Base-by-base conservation (phyloP, 2,329 filamentous ascomycete genomes). In the Stachybotrys elegans region DNA sequence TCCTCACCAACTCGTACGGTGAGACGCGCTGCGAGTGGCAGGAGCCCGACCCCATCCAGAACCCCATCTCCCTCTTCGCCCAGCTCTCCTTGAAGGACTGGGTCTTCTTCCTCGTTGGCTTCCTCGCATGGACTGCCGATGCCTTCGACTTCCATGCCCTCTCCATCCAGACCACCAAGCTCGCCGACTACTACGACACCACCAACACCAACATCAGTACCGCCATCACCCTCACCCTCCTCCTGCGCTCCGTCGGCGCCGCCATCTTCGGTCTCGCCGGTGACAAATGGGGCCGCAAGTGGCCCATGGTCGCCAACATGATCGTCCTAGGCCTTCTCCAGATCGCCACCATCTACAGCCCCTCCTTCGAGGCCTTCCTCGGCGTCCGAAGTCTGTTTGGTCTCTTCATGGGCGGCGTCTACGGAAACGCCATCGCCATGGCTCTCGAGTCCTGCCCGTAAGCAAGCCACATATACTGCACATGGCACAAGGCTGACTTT, bases 111-210 rank as follows among this genome's bases (percentile, higher is more conserved):
- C 51, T 86, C 32, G 83, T 89, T 11, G 87, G 86, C 4, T 81
- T 91, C 58, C 64, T 76, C 25, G 83, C 86, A 14, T 92, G 88
- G 88, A 86, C 80, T 2, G 86, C 86, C 45, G 88, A 92, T 61
- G 86, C 87, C 4, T 92, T 91, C 60, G 87, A 90, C 63, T 92
- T 91, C 60, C 86, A 90, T 64, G 84, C 87, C 21, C 73, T 92
- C 8, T 86, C 83, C 5, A 87, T 92, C 51, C 86, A 90, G 61
- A 87, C 86, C 4, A 76, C 76, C 52, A 88, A 89, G 66, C 70
- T 91, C 20, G 76, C 73, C 39, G 54, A 68, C 32, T 72, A 74
- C 57, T 78, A 75, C 43, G 56, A 55, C 47, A 66, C 64, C 16
- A 70, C 69, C 41, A 79, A 78, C 48, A 87, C 86, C 1, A 73